Conservation (phyloP, 2,329 filamentous ascomycete species). For the Curvularia eragrostidis region DNA sequence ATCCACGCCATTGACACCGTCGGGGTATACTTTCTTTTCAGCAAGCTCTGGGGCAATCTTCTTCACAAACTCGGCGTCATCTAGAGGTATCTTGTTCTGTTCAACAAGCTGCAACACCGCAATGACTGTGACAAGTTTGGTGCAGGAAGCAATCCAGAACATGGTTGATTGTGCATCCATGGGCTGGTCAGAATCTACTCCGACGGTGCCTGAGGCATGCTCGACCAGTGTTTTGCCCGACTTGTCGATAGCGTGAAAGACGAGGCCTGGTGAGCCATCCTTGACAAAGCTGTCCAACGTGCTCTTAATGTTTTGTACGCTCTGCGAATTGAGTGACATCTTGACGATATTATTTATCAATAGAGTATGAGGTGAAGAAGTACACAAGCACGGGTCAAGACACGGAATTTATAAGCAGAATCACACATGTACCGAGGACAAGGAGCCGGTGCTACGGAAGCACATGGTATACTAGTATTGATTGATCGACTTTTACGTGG, state of each 20-base stretch:
- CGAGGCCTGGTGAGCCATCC: constrained; percentile 52
- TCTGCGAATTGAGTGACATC: constrained; percentile 45
- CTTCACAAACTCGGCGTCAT: constrained; percentile 44
- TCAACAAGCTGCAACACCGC: constrained; percentile 48
- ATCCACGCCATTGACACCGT: constrained; percentile 44
- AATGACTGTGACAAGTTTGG: constrained; percentile 48
- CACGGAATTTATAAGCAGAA: background rate
- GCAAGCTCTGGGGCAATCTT: constrained; percentile 47
- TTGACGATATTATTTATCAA: background rate
- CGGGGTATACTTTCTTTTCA: constrained; percentile 51
- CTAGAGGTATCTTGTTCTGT: constrained; percentile 45
- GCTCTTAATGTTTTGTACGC: constrained; percentile 45
- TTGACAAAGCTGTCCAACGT: constrained; percentile 43
- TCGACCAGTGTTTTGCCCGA: constrained; percentile 52
- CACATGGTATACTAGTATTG: background rate
- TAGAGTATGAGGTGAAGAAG: background rate
- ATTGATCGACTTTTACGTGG: background rate
- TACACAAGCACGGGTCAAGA: background rate
- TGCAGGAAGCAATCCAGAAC: constrained; percentile 65
- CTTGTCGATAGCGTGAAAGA: constrained; percentile 56
- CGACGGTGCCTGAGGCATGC: constrained; percentile 52
- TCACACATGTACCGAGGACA: background rate
- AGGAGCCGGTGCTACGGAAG: background rate
- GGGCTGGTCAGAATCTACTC: constrained; percentile 52
- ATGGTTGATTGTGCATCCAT: constrained; percentile 65